Percentiles rank a stretch among this genome's conserved stretches.
These are phyloP conservation scores for Plasmodium falciparum DNA, from an alignment of 169 alveolate genomes.

Conservation along the genomic window DNA sequence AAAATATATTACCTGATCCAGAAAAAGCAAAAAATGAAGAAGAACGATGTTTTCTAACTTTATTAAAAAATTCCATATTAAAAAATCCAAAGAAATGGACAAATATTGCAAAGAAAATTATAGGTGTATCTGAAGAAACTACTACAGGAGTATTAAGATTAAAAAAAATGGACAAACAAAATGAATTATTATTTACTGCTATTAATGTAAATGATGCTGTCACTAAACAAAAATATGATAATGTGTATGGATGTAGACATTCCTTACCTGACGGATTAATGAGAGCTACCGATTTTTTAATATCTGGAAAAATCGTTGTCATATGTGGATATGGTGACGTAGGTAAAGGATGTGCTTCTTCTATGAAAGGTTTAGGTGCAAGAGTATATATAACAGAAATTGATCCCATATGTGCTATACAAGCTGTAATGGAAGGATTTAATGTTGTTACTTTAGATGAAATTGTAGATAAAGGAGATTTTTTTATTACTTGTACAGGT, in stretches of 20 bases:
- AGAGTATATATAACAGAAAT: slow-evolving; percentile 97
- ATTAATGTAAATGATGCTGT: slow-evolving; percentile 98
- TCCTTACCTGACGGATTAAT: slow-evolving; percentile 97
- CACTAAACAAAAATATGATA: slow-evolving; percentile 98
- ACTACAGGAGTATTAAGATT: slow-evolving; percentile 98
- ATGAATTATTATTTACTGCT: slow-evolving; percentile 95
- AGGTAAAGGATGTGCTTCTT: slow-evolving; percentile 99
- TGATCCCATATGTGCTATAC: slow-evolving; percentile 99
- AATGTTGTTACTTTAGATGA: slow-evolving; percentile 94
- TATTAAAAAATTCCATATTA: slow-evolving; percentile 89
- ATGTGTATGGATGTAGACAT: slow-evolving; percentile 98
- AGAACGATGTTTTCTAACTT: slow-evolving; percentile 82
- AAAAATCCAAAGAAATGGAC: slow-evolving; percentile 93
- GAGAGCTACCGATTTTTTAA: slow-evolving; percentile 98
- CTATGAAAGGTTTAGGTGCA: slow-evolving; percentile 98
- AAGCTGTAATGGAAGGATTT: slow-evolving; percentile 98
- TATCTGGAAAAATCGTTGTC: slow-evolving; percentile 97
- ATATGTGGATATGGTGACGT: slow-evolving; percentile 99
- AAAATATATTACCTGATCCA: slow-evolving; percentile 79
- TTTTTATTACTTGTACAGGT: slow-evolving; percentile 97
- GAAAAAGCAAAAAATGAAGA: slow-evolving; percentile 82
- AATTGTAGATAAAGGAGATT: slow-evolving; percentile 94
- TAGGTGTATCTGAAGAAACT: slow-evolving; percentile 99
- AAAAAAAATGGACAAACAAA: slow-evolving; percentile 90
- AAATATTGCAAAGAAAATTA: slow-evolving; percentile 89